These are phyloP conservation scores for Hura crepitans DNA, from an alignment of 441 rosid species.

Conservation along the genomic window DNA sequence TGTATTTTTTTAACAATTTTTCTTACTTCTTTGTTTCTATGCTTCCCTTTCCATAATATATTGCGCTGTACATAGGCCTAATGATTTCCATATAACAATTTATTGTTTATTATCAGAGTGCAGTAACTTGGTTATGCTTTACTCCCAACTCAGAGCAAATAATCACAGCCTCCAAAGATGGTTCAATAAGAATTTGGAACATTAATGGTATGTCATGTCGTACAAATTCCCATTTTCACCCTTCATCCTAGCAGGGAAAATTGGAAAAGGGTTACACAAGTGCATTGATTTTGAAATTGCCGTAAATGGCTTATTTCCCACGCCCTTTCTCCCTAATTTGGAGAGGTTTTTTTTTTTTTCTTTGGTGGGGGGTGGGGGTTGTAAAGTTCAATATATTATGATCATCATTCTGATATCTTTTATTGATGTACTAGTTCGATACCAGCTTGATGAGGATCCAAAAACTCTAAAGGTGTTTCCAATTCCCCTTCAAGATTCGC, in stretches of 20 bases:
- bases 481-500: constrained; percentile 67
- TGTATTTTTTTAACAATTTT: not conserved
- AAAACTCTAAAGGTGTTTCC: constrained; percentile 85
- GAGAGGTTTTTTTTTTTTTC: too few species aligned
- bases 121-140: constrained; percentile 88
- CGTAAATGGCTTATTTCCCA: too few species aligned
- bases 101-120: constrained; percentile 40
- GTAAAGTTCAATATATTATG: not conserved
- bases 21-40: constrained; percentile 1
- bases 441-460: constrained; percentile 96
- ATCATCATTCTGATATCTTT: constrained; percentile 21
- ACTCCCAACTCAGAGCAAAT: constrained; percentile 81
- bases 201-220: constrained; percentile 61
- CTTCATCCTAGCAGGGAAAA: too few species aligned
- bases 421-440: constrained; percentile 61
- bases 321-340: too few species aligned
- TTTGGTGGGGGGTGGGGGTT: too few species aligned
- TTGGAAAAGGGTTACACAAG: too few species aligned
- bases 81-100: constrained; percentile 9
- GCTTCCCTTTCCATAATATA: constrained; percentile 1
- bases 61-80: not conserved
- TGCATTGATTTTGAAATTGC: too few species aligned
- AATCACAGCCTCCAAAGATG: constrained; percentile 95
- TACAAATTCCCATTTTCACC: too few species aligned
- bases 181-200: constrained; percentile 86